Evolutionary conservation across 352 stramenopile genomes (phyloP), one percentile per base, ranked within the genome.

Genomic region (Phytophthora hybrid): DNA sequence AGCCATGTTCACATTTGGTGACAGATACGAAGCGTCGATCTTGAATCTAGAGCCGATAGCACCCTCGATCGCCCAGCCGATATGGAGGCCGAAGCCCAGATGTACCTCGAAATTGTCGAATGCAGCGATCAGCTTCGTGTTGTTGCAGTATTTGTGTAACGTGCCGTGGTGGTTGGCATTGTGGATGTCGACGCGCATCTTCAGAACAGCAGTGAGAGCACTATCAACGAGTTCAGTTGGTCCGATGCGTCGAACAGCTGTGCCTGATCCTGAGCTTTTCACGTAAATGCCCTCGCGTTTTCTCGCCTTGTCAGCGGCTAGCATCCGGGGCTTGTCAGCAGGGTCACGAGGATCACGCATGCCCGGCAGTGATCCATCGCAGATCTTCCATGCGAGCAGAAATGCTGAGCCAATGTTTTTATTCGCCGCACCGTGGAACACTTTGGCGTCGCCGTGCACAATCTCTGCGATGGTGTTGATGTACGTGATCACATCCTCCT

Each of bases 61-160:
- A 26, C 98, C 98, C 84, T 99, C 98, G 47, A 99, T 99, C 0
- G 97, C 97, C 98, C 98, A 99, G 14, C 98, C 98, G 18, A 98
- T 93, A 74, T 99, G 97, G 57, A 99, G 83, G 0, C 98, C 98
- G 82, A 99, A 99, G 62, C 98, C 96, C 59, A 99, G 79, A 61
- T 97, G 88, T 4, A 99, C 93, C 32, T 97, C 89, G 75, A 98
- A 99, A 66, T 90, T 84, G 34, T 93, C 92, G 63, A 98, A 98
- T 7, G 88, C 87, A 1, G 88, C 84, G 10, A 91, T 71, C 29
- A 98, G 80, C 46, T 93, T 94, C 6, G 82, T 82, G 67, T 97
- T 92, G 41, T 74, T 91, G 66, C 90, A 95, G 74, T 94, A 98
- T 59, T 91, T 91, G 71, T 90, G 72, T 34, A 97, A 72, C 5